A percentile compares a stretch with the other conserved stretches of the same genome.
phyloP scores from a whole-genome alignment of 371 early-diverging fungal species.

The Encephalitozoon romaleae region DNA sequence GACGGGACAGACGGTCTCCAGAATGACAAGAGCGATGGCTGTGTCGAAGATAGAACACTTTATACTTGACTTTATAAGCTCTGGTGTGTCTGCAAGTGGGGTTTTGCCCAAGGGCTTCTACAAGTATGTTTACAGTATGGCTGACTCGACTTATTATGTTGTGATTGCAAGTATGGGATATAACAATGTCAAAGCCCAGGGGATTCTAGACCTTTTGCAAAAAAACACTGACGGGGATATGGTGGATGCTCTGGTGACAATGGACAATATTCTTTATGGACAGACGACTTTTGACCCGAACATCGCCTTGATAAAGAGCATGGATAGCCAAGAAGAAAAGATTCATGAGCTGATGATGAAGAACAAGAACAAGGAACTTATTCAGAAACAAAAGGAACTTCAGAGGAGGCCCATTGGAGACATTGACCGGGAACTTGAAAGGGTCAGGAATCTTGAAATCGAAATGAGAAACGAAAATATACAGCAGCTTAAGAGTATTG shows the following conservation, averaged over 20 bases:
- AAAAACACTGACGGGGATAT: conserved; percentile 17
- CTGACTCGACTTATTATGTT: conserved; percentile 1
- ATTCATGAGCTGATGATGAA: conserved; percentile 55
- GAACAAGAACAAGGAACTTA: conserved; percentile 41
- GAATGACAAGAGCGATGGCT: not conserved
- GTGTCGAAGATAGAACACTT: conserved; percentile 34
- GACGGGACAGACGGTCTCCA: conserved; percentile 11
- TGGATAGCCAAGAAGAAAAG: conserved; percentile 58
- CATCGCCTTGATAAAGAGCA: conserved; percentile 18
- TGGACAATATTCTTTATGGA: conserved; percentile 38
- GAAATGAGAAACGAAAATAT: conserved; percentile 18
- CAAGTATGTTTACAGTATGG: conserved; percentile 24
- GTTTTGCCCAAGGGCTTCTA: conserved; percentile 26
- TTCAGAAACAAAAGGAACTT: conserved; percentile 35
- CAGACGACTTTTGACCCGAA: not conserved
- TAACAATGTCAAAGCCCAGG: not conserved
- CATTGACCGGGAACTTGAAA: conserved; percentile 9
- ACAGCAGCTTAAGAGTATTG: not conserved
- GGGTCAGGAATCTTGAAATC: conserved; percentile 10
- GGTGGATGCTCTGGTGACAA: conserved; percentile 28
- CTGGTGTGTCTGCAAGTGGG: not conserved
- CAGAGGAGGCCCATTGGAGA: not conserved
- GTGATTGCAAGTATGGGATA: conserved; percentile 6
- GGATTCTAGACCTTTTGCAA: conserved; percentile 16
- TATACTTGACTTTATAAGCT: conserved; percentile 31